A percentile compares a stretch with the other conserved stretches of the same genome.
phyloP scores from a whole-genome alignment of 31 red algal species.

The Asparagopsis taxiformis region DNA sequence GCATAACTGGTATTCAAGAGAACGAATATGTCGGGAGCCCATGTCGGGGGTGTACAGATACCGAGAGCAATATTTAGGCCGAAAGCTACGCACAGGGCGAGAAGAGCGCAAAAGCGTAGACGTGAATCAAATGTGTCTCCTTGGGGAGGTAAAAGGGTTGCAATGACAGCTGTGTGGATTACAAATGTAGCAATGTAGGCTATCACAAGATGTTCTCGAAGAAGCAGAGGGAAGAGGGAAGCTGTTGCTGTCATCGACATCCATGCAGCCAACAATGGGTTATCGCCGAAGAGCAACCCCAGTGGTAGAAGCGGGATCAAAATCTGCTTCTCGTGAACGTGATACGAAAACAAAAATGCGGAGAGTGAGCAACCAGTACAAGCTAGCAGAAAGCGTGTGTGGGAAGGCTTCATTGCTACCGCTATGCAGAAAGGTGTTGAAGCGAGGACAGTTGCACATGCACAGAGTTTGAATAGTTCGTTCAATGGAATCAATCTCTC shows the following conservation, averaged over 20 bases:
- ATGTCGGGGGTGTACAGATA: slow-evolving; percentile 16
- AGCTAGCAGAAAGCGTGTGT: slow-evolving; percentile 12
- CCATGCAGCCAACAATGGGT: slow-evolving; percentile 39
- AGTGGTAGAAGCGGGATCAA: slow-evolving; percentile 77
- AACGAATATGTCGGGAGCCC: slow-evolving; percentile 46
- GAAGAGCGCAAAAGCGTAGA: neutral
- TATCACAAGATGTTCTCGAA: slow-evolving; percentile 53
- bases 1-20: slow-evolving; percentile 41
- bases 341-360: slow-evolving; percentile 85
- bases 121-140: neutral
- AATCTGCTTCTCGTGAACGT: slow-evolving; percentile 99
- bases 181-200: slow-evolving; percentile 58
- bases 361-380: slow-evolving; percentile 54
- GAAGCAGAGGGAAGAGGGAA: slow-evolving; percentile 80
- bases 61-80: slow-evolving; percentile 37
- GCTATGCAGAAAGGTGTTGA: slow-evolving; percentile 64
- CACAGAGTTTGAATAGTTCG: slow-evolving; percentile 35
- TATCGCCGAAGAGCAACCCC: slow-evolving; percentile 18
- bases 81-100: neutral
- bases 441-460: slow-evolving; percentile 32
- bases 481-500: slow-evolving; percentile 8
- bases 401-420: slow-evolving; percentile 27
- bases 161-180: slow-evolving; percentile 20
- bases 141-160: neutral
- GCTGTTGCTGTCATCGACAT: slow-evolving; percentile 47